Base-by-base conservation (phyloP, 768 basidiomycete genomes). In the Serendipita sp. region DNA sequence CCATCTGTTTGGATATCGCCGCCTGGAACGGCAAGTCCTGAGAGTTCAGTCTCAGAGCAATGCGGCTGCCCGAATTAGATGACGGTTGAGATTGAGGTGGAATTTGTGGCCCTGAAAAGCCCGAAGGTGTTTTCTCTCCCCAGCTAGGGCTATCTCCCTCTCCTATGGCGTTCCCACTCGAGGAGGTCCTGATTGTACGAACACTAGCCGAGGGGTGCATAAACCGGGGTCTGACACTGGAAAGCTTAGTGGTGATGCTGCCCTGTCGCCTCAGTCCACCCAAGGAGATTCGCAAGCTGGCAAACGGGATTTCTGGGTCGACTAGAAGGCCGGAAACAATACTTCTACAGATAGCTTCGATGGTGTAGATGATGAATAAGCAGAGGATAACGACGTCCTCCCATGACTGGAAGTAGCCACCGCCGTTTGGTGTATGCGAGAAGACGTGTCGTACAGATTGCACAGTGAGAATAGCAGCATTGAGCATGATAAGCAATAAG, bases 271-370 rank as follows among this genome's bases (percentile, higher is more conserved):
- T 32, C 10, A 60, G 10, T n/a, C 36, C 36, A n/a, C 30, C 16
- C 4, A 60, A 10, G 10, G 56, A 35, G 10, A 60, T 32, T 32
- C 56, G 18, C 35, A 60, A 69, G 35, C 79, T 70, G 60, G 78
- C 79, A 63, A 81, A 73, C 46, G 80, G 79, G 3, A 87, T 74
- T 67, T 89, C 86, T 13, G 90, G 91, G 72, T 94, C 92, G 56
- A 96, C 79, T 16, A 97, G 72, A 67, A 98, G 81, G 28, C 95
- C 95, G 30, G 88, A 89, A 35, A 92, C 87, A 70, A 90, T 83
- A 71, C 94, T 93, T 30, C 94, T 86, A 47, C 90, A 90, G 68
- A 88, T 78, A 51, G 86, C 84, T 76, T 98, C 95, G 60, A 94
- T 67, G 3, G 89, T 91, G 67, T 11, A 97, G 69, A 89, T 70